Conservation (phyloP, 768 basidiomycete genomes). For the Pleurotus cornucopiae region DNA sequence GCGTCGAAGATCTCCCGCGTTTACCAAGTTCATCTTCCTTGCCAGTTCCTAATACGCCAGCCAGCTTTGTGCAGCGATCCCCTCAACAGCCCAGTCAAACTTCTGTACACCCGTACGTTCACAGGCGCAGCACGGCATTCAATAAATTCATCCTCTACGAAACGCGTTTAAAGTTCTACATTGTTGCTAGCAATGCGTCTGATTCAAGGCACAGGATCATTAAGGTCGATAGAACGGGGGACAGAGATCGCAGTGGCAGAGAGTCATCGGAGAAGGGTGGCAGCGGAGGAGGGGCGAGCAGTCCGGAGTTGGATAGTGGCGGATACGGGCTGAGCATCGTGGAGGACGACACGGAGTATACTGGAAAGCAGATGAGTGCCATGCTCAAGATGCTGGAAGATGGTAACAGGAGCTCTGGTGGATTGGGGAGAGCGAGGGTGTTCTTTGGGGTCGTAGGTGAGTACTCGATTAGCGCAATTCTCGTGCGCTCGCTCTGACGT, state of each 20-base stretch:
- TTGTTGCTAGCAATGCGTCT: slow-evolving; percentile 86
- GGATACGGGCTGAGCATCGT: slow-evolving; percentile 51
- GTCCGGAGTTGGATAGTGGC: background rate
- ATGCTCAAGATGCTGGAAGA: slow-evolving; percentile 95
- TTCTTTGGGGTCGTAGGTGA: slow-evolving; percentile 83
- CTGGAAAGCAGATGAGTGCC: slow-evolving; percentile 81
- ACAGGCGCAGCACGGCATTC: slow-evolving; percentile 30
- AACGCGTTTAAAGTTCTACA: slow-evolving; percentile 85
- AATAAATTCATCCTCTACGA: slow-evolving; percentile 95
- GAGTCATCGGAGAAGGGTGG: background rate
- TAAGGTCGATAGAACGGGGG: slow-evolving; percentile 86
- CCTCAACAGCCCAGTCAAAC: background rate
- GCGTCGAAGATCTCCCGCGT: background rate
- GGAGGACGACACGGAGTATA: slow-evolving; percentile 88
- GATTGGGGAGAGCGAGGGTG: slow-evolving; percentile 71
- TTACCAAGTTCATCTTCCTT: background rate
- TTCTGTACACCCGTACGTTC: background rate
- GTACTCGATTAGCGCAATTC: slow-evolving; percentile 10
- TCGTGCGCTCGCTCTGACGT: background rate
- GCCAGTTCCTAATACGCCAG: background rate
- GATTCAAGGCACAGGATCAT: slow-evolving; percentile 88
- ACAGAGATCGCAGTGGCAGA: slow-evolving; percentile 38
- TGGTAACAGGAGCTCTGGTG: slow-evolving; percentile 86
- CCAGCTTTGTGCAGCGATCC: background rate
- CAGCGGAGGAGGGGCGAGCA: background rate